Conservation (phyloP, 75 land plant species). For the Pinus albicaulis region DNA sequence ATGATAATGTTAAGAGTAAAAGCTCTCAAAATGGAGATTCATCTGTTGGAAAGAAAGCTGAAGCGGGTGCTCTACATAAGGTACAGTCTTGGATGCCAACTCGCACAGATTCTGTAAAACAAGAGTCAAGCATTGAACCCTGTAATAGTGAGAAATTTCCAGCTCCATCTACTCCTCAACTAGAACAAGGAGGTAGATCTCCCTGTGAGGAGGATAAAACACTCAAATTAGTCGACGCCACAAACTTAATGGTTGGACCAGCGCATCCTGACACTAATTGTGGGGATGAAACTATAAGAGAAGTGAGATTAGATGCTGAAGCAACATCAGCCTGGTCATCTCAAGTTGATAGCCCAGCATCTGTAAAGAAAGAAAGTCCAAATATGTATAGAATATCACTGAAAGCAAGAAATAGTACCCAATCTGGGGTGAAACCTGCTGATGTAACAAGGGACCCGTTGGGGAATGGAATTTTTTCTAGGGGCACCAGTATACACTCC, state of each 20-base stretch:
- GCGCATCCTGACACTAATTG: conserved; percentile 11
- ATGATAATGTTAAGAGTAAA: not conserved
- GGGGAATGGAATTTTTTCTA: conserved; percentile 7
- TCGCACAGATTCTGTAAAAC: not conserved
- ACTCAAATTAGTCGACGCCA: conserved; percentile 16
- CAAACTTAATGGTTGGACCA: not conserved
- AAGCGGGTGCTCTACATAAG: not conserved
- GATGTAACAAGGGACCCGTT: conserved; percentile 36
- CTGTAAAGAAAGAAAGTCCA: conserved; percentile 6
- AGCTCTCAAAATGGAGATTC: not conserved
- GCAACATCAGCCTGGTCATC: conserved; percentile 7
- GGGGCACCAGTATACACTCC: not conserved
- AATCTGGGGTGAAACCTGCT: conserved; percentile 39
- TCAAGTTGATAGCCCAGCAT: conserved; percentile 2
- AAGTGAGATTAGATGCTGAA: not conserved
- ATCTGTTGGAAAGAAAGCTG: not conserved
- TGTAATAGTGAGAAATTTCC: conserved; percentile 28
- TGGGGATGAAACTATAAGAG: not conserved
- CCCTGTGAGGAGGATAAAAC: conserved; percentile 29
- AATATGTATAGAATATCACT: conserved; percentile 5
- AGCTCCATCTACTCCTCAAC: conserved; percentile 71
- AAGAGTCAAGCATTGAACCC: conserved; percentile 2
- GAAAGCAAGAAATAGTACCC: not conserved
- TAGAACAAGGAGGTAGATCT: conserved; percentile 37
- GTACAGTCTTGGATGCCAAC: not conserved